These are phyloP conservation scores for Blepharisma japonicum DNA, from an alignment of 73 alveolate genomes.

Conservation along the genomic window DNA sequence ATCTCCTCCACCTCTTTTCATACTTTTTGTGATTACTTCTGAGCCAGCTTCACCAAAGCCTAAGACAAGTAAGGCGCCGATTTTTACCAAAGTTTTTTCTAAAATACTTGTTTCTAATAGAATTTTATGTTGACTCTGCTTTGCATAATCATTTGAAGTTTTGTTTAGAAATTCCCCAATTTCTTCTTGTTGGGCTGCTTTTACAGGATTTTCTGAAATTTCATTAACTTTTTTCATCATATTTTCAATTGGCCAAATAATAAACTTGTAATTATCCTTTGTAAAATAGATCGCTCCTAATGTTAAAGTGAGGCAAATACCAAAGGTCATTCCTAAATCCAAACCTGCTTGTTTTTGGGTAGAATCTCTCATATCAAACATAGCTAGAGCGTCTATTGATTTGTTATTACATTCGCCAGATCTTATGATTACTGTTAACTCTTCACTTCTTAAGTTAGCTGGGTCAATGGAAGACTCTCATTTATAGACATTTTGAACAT, in stretches of 20 bases:
- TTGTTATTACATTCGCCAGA: not conserved
- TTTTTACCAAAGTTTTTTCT: slow-evolving; percentile 78
- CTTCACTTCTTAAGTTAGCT: not conserved
- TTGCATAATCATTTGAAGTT: too few species aligned
- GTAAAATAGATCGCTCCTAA: slow-evolving; percentile 38
- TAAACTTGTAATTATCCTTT: slow-evolving; percentile 33
- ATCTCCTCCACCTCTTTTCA: slow-evolving; percentile 79
- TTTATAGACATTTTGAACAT: not conserved
- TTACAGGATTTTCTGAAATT: slow-evolving; percentile 47
- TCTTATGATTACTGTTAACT: not conserved
- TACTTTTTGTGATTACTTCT: slow-evolving; percentile 74
- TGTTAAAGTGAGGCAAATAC: slow-evolving; percentile 47
- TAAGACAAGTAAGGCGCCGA: slow-evolving; percentile 86
- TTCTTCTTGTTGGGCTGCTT: slow-evolving; percentile 60
- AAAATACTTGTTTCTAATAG: slow-evolving; percentile 66
- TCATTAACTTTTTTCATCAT: slow-evolving; percentile 49
- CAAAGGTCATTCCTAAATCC: slow-evolving; percentile 39
- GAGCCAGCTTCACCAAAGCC: slow-evolving; percentile 94
- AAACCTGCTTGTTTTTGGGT: slow-evolving; percentile 32
- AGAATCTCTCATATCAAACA: not conserved
- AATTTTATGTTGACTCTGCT: not conserved
- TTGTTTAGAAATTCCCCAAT: slow-evolving; percentile 12
- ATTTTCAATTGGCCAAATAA: slow-evolving; percentile 43
- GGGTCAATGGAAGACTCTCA: not conserved
- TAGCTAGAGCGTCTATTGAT: not conserved